These are phyloP conservation scores for Cercis canadensis DNA, from an alignment of 306 rosid species.

Conservation along the genomic window DNA sequence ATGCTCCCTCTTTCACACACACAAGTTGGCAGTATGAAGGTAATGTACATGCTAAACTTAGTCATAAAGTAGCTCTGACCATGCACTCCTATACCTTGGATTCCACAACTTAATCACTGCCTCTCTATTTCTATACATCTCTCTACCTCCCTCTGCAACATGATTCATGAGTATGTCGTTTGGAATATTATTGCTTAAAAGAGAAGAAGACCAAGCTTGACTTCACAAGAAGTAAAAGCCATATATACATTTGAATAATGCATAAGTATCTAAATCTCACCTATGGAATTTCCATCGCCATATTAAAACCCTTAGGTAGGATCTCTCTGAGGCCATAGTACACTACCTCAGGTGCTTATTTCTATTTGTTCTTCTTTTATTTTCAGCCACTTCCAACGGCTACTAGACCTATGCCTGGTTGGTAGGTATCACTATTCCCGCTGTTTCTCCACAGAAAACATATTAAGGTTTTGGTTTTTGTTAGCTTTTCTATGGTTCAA, in stretches of 20 bases:
- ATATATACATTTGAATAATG: conserved; percentile 8
- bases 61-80: conserved; percentile 30
- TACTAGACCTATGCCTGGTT: not conserved
- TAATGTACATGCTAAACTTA: conserved; percentile 12
- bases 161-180: conserved; percentile 59
- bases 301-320: conserved; percentile 25
- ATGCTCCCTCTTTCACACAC: conserved; percentile 25
- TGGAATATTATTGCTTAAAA: conserved; percentile 50
- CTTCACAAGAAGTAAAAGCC: conserved; percentile 37
- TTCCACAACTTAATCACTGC: conserved; percentile 40
- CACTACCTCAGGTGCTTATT: conserved; percentile 5
- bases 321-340: not conserved
- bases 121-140: conserved; percentile 21
- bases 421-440: conserved; percentile 14
- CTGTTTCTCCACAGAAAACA: not conserved
- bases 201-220: conserved; percentile 44
- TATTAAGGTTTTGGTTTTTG: not conserved
- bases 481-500: not conserved
- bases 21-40: not conserved
- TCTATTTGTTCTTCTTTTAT: conserved; percentile 11
- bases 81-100: conserved; percentile 40
- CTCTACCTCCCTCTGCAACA: conserved; percentile 36
- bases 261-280: conserved; percentile 18
- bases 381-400: not conserved
- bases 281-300: conserved; percentile 13